Evolutionary conservation across 805 yeast genomes (phyloP).

Genomic region (Scheffersomyces stipitis): DNA sequence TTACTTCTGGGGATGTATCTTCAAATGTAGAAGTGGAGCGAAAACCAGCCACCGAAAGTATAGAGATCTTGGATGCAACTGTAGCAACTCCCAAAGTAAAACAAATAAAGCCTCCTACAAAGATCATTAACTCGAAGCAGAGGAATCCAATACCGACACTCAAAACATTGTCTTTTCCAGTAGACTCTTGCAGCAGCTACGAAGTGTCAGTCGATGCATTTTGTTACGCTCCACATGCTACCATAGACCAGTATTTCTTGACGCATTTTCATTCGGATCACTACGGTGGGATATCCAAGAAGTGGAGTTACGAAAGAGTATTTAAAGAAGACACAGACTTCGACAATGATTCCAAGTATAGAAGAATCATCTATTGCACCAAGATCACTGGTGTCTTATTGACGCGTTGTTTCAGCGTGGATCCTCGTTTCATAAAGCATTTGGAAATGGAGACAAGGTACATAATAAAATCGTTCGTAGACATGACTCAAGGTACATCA

Average conservation of each 20-base stretch:
- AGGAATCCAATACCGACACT: slow-evolving; percentile 50
- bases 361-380: slow-evolving; percentile 73
- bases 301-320: slow-evolving; percentile 58
- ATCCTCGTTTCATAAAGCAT: slow-evolving; percentile 44
- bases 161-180: slow-evolving; percentile 49
- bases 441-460: slow-evolving; percentile 43
- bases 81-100: slow-evolving; percentile 3
- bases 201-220: slow-evolving; percentile 68
- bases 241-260: slow-evolving; percentile 55
- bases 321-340: slow-evolving; percentile 27
- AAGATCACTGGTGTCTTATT: slow-evolving; percentile 63
- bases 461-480: slow-evolving; percentile 13
- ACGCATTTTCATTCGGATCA: slow-evolving; percentile 95
- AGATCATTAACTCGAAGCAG: slow-evolving; percentile 14
- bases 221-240: slow-evolving; percentile 45
- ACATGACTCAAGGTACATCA: slow-evolving; percentile 2
- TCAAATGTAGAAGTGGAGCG: slow-evolving; percentile 5
- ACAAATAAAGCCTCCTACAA: slow-evolving; percentile 8
- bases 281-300: slow-evolving; percentile 78
- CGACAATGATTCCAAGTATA: slow-evolving; percentile 23
- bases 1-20: slow-evolving; percentile 5
- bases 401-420: slow-evolving; percentile 53
- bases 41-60: slow-evolving; percentile 6
- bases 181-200: slow-evolving; percentile 18
- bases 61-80: background rate